Percentiles rank a stretch among this genome's conserved stretches.
Conservation (phyloP, 2,329 filamentous ascomycete genomes). For the Tolypocladium tropicale region DNA sequence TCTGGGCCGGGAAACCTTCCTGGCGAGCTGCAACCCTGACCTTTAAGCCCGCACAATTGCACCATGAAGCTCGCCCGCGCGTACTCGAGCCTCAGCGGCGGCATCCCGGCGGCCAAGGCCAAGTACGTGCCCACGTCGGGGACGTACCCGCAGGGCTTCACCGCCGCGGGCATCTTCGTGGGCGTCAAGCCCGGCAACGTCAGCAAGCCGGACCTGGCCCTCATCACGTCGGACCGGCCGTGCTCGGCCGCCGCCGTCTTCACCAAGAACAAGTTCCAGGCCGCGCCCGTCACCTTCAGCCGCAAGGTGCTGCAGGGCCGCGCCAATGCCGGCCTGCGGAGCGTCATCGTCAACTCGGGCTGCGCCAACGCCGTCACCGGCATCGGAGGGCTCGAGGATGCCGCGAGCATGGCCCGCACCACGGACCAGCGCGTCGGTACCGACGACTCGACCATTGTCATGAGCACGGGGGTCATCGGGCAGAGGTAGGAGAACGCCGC, state of each 20-base stretch:
- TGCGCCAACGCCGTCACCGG: constrained; percentile 97
- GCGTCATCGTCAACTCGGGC: constrained; percentile 87
- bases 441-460: constrained; percentile 65
- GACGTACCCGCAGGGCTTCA: constrained; percentile 84
- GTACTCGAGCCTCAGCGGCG: constrained; percentile 18
- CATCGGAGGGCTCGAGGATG: constrained; percentile 80
- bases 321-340: constrained; percentile 59
- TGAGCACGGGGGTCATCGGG: constrained; percentile 97
- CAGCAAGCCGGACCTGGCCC: constrained; percentile 78
- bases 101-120: constrained; percentile 67
- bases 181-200: constrained; percentile 93
- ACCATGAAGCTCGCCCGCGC: constrained; percentile 24
- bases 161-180: constrained; percentile 76
- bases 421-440: constrained; percentile 55
- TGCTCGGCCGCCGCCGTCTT: constrained; percentile 88
- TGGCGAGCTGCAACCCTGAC: neutral
- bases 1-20: neutral
- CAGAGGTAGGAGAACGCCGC: constrained; percentile 52
- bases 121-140: constrained; percentile 83
- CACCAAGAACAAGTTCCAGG: constrained; percentile 97
- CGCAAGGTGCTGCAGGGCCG: constrained; percentile 58
- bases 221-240: constrained; percentile 77
- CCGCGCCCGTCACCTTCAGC: constrained; percentile 85
- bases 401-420: constrained; percentile 67
- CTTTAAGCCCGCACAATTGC: neutral